Conservation (phyloP, 495 filamentous ascomycete species). For the Darksidea phi region DNA sequence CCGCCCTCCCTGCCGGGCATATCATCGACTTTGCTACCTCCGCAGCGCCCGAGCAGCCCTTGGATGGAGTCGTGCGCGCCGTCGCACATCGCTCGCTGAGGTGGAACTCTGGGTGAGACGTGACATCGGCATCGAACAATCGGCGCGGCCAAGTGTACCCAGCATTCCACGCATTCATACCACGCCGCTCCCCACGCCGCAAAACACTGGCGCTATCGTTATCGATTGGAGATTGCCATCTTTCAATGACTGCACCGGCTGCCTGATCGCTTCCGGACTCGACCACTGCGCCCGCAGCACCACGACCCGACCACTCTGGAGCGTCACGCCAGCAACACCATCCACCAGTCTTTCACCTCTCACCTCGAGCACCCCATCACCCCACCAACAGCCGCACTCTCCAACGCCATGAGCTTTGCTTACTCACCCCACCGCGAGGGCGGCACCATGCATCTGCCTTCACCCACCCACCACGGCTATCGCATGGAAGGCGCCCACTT, state of each 20-base stretch:
- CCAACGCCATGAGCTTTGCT: constrained; percentile 40
- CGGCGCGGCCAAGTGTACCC: constrained; percentile 13
- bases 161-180: constrained; percentile 30
- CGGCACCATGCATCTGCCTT: constrained; percentile 76
- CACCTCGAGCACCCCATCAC: constrained; percentile 7
- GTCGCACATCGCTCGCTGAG: constrained; percentile 28
- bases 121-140: constrained; percentile 3
- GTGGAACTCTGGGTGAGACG: constrained; percentile 10
- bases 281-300: neutral
- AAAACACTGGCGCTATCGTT: constrained; percentile 31
- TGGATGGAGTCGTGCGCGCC: constrained; percentile 27
- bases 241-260: neutral
- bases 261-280: neutral
- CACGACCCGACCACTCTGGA: constrained; percentile 2
- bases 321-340: neutral
- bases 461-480: constrained; percentile 77
- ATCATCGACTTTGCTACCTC: too few species aligned
- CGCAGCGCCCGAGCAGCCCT: constrained; percentile 4
- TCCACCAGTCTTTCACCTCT: neutral
- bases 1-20: neutral
- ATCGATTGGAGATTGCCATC: constrained; percentile 23
- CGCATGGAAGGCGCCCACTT: constrained; percentile 68
- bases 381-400: constrained; percentile 5
- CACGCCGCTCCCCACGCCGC: constrained; percentile 13
- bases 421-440: constrained; percentile 51